A percentile compares a stretch with the other conserved stretches of the same genome.
These are phyloP conservation scores for Auricularia sp. DNA, from an alignment of 768 basidiomycete genomes.

Conservation along the genomic window DNA sequence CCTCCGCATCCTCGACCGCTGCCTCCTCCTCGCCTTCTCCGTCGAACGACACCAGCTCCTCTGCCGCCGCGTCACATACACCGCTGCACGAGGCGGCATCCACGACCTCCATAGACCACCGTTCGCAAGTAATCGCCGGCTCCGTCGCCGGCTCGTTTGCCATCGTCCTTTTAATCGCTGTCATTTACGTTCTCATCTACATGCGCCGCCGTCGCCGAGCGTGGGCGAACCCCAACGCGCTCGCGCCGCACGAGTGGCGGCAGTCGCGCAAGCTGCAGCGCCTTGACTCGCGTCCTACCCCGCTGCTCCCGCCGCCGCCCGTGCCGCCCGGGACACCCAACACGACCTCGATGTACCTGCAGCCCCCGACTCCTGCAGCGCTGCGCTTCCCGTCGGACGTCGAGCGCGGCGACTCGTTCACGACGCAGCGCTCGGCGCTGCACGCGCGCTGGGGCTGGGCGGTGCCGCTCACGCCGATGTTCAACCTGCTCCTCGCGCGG, in stretches of 20 bases:
- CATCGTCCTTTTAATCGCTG: not conserved
- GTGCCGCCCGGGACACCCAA: not conserved
- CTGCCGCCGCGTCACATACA: not conserved
- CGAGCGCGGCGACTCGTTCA: not conserved
- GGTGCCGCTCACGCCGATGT: conserved; percentile 1
- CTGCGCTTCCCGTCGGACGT: not conserved
- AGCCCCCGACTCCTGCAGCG: not conserved
- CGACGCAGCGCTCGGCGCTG: not conserved
- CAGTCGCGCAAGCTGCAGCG: not conserved
- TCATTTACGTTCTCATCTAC: not conserved
- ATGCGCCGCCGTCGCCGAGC: not conserved
- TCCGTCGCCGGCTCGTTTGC: not conserved
- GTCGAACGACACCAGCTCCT: not conserved
- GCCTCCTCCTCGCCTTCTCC: not conserved
- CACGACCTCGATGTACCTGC: not conserved
- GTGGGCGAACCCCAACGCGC: not conserved
- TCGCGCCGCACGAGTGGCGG: not conserved
- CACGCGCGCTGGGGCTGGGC: not conserved
- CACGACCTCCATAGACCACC: not conserved
- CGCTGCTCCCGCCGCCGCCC: not conserved
- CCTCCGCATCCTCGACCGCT: not conserved
- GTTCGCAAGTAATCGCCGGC: not conserved
- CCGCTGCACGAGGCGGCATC: not conserved
- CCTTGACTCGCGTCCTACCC: not conserved
- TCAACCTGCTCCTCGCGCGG: not conserved